Evolutionary conservation across 2,329 filamentous ascomycete genomes (phyloP).

Genomic region (Aspergillus sp.): DNA sequence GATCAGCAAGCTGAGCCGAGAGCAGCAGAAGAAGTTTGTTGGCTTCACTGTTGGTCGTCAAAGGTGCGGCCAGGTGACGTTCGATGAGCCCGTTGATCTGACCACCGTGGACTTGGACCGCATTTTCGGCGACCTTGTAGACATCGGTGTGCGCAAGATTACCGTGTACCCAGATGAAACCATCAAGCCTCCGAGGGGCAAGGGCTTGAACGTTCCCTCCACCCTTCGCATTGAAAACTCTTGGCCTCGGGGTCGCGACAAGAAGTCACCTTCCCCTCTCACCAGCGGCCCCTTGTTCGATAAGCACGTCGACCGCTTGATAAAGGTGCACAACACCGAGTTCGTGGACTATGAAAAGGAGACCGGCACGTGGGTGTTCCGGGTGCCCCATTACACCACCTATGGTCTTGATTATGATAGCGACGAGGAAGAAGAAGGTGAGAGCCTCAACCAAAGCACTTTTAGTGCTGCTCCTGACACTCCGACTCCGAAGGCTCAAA

Average conservation of each 20-base stretch:
- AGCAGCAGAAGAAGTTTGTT: conserved; percentile 72
- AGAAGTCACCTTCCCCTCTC: conserved; percentile 56
- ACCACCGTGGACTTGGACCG: conserved; percentile 76
- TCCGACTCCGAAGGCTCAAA: conserved; percentile 44
- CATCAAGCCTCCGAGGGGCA: conserved; percentile 80
- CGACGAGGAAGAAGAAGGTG: conserved; percentile 63
- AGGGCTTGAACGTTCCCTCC: conserved; percentile 88
- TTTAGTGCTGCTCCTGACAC: conserved; percentile 55
- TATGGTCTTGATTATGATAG: conserved; percentile 87
- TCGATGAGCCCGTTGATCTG: conserved; percentile 80
- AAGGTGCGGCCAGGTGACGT: conserved; percentile 78
- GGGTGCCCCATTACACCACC: conserved; percentile 94
- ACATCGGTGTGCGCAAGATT: conserved; percentile 73
- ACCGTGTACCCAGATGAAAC: conserved; percentile 80
- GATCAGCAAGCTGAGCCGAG: conserved; percentile 75
- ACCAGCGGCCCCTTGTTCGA: conserved; percentile 68
- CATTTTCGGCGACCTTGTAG: conserved; percentile 75
- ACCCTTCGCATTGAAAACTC: conserved; percentile 88
- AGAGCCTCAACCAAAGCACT: conserved; percentile 54
- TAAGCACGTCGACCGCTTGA: conserved; percentile 79
- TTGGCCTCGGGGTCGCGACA: conserved; percentile 74
- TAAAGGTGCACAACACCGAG: conserved; percentile 74
- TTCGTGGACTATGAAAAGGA: conserved; percentile 79
- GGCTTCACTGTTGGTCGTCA: conserved; percentile 81
- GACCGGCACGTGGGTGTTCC: conserved; percentile 86